Conservation (phyloP, 306 rosid species). For the Luffa acutangula region DNA sequence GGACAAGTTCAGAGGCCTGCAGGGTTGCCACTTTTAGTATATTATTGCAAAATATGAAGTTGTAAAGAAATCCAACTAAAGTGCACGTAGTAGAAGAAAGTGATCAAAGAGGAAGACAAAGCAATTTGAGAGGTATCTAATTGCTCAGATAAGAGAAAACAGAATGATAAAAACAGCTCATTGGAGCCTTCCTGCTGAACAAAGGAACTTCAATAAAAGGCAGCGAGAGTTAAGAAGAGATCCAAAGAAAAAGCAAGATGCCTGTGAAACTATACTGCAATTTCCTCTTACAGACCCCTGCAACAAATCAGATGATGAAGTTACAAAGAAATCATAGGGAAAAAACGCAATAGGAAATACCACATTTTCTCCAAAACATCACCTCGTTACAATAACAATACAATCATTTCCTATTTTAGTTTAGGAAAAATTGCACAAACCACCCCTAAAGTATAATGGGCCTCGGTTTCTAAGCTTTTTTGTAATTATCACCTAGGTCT, state of each 20-base stretch:
- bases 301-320: not conserved
- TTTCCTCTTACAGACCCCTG: conserved; percentile 4
- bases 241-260: not conserved
- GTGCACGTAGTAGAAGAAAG: too few species aligned
- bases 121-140: not conserved
- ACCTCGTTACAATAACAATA: not conserved
- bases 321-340: not conserved
- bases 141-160: not conserved
- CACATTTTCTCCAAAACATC: not conserved
- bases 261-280: not conserved
- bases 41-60: not conserved
- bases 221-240: not conserved
- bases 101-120: too few species aligned
- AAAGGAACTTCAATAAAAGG: not conserved
- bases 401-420: not conserved
- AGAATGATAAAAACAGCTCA: not conserved
- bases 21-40: not conserved
- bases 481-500: too few species aligned
- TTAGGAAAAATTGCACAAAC: too few species aligned
- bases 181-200: not conserved
- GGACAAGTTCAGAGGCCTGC: not conserved
- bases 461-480: too few species aligned
- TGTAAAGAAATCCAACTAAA: too few species aligned
- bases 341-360: not conserved
- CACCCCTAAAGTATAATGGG: too few species aligned